These are phyloP conservation scores for Sordariomycetes sp. DNA, from an alignment of 2,329 filamentous ascomycete genomes.

Conservation along the genomic window DNA sequence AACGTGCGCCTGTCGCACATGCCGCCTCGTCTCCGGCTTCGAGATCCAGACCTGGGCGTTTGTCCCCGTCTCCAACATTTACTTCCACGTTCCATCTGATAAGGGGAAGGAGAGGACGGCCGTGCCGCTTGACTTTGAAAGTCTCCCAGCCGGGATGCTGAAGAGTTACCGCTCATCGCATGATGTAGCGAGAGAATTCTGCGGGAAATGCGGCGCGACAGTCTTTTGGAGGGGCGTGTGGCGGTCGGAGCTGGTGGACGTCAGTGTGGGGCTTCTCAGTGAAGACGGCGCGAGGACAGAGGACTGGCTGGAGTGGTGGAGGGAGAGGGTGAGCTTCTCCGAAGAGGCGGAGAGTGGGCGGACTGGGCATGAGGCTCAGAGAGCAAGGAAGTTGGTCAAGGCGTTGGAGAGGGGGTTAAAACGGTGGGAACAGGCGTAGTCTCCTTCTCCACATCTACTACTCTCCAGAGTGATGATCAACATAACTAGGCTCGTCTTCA, in stretches of 20 bases:
- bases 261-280: constrained; percentile 46
- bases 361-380: constrained; percentile 12
- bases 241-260: constrained; percentile 44
- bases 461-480: no score
- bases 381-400: constrained; percentile 9
- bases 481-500: no score
- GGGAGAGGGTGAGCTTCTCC: constrained; percentile 40
- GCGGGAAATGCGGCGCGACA: constrained; percentile 46
- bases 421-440: not conserved
- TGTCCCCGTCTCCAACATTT: constrained; percentile 44
- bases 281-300: constrained; percentile 40
- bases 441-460: no score
- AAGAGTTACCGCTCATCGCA: constrained; percentile 38
- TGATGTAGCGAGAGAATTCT: constrained; percentile 46
- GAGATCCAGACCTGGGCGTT: constrained; percentile 57
- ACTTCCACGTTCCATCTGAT: constrained; percentile 17
- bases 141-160: constrained; percentile 26
- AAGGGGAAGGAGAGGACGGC: not conserved
- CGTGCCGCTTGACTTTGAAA: constrained; percentile 19
- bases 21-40: constrained; percentile 45
- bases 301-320: constrained; percentile 50
- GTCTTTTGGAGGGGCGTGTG: constrained; percentile 46
- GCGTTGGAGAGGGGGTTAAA: not conserved
- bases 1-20: constrained; percentile 48
- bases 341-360: constrained; percentile 31